phyloP scores from a whole-genome alignment of 805 yeast species.

The Candida awuae region DNA sequence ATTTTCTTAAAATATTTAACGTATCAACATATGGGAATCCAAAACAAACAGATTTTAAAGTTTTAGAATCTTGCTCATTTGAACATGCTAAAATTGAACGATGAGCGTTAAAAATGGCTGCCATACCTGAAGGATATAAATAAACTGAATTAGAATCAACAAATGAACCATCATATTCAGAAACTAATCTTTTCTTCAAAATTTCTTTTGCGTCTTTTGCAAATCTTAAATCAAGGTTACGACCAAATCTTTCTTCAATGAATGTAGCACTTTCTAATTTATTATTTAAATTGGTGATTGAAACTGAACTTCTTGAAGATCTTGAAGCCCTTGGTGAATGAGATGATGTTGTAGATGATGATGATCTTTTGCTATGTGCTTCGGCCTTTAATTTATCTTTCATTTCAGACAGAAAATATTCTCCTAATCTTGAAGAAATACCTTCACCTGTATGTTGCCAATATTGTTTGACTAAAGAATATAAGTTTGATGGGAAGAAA shows the following conservation, averaged over 20 bases:
- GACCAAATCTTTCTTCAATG: slow-evolving; percentile 85
- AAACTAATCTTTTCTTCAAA: slow-evolving; percentile 66
- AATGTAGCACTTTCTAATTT: slow-evolving; percentile 51
- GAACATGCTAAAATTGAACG: slow-evolving; percentile 25
- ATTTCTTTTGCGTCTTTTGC: slow-evolving; percentile 71
- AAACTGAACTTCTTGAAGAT: slow-evolving; percentile 24
- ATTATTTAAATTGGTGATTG: slow-evolving; percentile 10
- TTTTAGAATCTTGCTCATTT: slow-evolving; percentile 2
- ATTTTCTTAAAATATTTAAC: slow-evolving; percentile 71
- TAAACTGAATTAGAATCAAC: slow-evolving; percentile 61
- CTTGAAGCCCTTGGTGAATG: slow-evolving; percentile 16
- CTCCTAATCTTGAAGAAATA: slow-evolving; percentile 84
- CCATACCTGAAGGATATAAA: slow-evolving; percentile 88
- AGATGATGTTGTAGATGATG: slow-evolving; percentile 13
- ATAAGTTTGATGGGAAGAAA: slow-evolving; percentile 58
- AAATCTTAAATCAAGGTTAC: slow-evolving; percentile 72
- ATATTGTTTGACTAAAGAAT: slow-evolving; percentile 65
- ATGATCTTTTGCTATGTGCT: slow-evolving; percentile 14
- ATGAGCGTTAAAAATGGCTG: slow-evolving; percentile 80
- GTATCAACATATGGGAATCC: slow-evolving; percentile 98
- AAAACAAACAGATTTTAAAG: slow-evolving; percentile 72
- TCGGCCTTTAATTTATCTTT: slow-evolving; percentile 29
- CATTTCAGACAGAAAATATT: slow-evolving; percentile 65
- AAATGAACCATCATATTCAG: slow-evolving; percentile 29
- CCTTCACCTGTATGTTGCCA: slow-evolving; percentile 99